Percentiles rank a stretch among this genome's conserved stretches.
phyloP scores from a whole-genome alignment of 2,329 filamentous ascomycete genomes.

The Pyrenochaeta sp. region DNA sequence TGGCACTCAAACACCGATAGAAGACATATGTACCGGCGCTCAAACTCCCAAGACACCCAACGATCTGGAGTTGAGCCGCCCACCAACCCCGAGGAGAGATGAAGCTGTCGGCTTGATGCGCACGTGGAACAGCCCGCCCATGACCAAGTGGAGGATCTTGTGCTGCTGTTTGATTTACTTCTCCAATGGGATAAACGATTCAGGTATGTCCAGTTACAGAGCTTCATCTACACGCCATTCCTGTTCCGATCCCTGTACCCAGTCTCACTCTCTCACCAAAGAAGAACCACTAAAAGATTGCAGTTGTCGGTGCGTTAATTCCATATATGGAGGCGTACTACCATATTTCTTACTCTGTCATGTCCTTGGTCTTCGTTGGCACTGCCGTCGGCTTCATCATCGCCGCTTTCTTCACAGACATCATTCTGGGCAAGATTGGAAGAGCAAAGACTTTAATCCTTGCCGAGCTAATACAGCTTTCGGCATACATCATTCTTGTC shows the following conservation, averaged over 20 bases:
- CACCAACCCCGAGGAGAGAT: constrained; percentile 55
- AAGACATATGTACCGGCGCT: constrained; percentile 10
- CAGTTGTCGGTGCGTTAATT: constrained; percentile 76
- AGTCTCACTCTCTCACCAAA: neutral
- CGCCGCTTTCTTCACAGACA: constrained; percentile 74
- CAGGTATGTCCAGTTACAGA: no score
- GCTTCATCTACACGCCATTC: neutral
- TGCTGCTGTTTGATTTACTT: constrained; percentile 72
- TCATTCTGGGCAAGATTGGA: constrained; percentile 69
- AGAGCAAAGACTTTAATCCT: constrained; percentile 70
- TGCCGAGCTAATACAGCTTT: constrained; percentile 64
- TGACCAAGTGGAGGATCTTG: constrained; percentile 75
- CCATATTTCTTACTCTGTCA: constrained; percentile 76
- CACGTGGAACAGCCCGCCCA: constrained; percentile 65
- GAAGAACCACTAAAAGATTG: constrained; percentile 11
- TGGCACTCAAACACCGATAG: constrained; percentile 19
- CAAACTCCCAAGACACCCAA: constrained; percentile 47
- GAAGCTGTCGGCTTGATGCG: constrained; percentile 60
- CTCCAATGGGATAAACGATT: constrained; percentile 76
- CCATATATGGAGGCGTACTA: constrained; percentile 83
- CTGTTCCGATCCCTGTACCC: neutral
- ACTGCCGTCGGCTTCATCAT: constrained; percentile 80
- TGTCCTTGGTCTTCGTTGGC: constrained; percentile 83
- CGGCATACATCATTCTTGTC: constrained; percentile 72
- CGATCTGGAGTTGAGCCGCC: constrained; percentile 64